phyloP scores from a whole-genome alignment of 495 filamentous ascomycete species.

The Staphylotrichum longicolle region DNA sequence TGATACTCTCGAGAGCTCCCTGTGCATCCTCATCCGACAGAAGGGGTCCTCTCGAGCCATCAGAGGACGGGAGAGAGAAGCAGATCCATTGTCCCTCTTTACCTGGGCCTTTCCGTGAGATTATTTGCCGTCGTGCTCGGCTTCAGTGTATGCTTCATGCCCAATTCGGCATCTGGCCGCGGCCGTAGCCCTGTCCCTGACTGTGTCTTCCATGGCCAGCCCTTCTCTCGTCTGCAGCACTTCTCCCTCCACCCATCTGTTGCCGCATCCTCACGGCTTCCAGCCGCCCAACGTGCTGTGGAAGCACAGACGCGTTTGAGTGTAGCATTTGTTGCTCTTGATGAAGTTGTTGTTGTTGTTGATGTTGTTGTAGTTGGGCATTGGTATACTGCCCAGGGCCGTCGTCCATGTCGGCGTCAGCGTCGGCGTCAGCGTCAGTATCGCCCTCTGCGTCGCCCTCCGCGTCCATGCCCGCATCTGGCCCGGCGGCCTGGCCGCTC shows the following conservation, averaged over 20 bases:
- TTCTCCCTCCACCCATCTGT: neutral
- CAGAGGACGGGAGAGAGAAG: too few relatives aligned
- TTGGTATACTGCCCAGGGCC: conserved; percentile 19
- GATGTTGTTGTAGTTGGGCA: conserved; percentile 9
- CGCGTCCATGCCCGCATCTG: conserved; percentile 28
- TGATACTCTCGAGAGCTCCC: too few relatives aligned
- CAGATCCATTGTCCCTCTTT: too few relatives aligned
- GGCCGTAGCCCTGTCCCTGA: neutral
- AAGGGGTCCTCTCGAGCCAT: too few relatives aligned
- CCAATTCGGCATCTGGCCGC: conserved; percentile 3
- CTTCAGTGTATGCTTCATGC: neutral
- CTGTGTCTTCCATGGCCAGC: neutral
- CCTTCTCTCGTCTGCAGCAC: neutral
- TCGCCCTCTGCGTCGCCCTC: conserved; percentile 28
- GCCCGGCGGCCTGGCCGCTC: conserved; percentile 33
- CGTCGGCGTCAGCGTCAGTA: conserved; percentile 19
- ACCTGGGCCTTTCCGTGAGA: too few relatives aligned
- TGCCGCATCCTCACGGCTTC: neutral
- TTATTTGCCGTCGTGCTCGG: too few relatives aligned
- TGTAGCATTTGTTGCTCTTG: neutral
- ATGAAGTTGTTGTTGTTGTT: neutral
- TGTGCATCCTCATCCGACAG: too few relatives aligned
- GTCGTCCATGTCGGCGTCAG: conserved; percentile 22
- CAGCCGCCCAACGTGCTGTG: neutral
- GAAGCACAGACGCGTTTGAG: neutral